Evolutionary conservation across 2,329 filamentous ascomycete species (phyloP), one percentile per base, ranked within the genome.

Genomic region (Didymella glomerata): DNA sequence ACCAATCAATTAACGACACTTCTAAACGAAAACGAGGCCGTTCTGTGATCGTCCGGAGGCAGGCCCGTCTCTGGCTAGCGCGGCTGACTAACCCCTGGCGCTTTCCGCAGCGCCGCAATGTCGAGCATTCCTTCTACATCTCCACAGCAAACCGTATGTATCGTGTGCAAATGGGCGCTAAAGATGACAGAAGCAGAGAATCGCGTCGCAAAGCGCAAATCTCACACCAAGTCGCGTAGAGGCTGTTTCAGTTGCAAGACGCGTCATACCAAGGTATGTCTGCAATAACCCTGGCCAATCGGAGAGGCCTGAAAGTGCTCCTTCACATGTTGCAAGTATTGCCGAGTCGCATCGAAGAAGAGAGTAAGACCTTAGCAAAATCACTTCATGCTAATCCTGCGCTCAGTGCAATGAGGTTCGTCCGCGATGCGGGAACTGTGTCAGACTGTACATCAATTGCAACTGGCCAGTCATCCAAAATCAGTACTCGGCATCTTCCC

Each of bases 161-260:
- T 51, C 24, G 41, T 25, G 32, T n/a, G 27, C 50, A 36, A 34
- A 44, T 45, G 28, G 14, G 36, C 30, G 28, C 16, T 27, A 25
- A 58, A 25, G 18, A 67, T 68, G 67, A 48, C 62, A 13, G 65
- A 69, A 51, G 56, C 50, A 57, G 57, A 60, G 32, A 45, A 48
- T 24, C 68, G 67, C n/a, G 60, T 67, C 27, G 58, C 58, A 36
- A 74, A 72, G 48, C 67, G 72, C 11, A 75, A 75, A 20, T 67
- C 72, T 16, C 72, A 75, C 40, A 73, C 66, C 9, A 75, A 75
- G 54, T 70, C 67, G 13, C 67, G 72, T 14, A 72, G 66, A 45
- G 72, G 72, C 16, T 75, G 72, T 49, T 63, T 66, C 24, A 67
- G 70, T 45, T 75, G 72, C 60, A 75, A 75, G 57, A 67, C 71